Conservation (phyloP, 768 basidiomycete species). For the Myochromella boudieri region DNA sequence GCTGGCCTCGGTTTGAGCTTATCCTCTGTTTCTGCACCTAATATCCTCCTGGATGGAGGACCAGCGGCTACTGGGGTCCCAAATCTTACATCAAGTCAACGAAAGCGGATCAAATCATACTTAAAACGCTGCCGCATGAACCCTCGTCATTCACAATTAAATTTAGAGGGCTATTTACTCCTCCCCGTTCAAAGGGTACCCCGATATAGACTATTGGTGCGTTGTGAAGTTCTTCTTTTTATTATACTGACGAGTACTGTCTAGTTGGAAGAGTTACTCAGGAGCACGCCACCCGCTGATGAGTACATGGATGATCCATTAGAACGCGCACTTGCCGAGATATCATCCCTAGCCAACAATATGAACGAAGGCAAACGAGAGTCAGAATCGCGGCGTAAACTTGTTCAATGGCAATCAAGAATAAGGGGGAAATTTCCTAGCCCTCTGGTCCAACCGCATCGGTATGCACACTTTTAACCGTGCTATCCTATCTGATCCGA, state of each 20-base stretch:
- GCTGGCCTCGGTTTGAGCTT: slow-evolving; percentile 59
- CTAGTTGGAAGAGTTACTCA: slow-evolving; percentile 83
- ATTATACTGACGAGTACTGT: too few relatives aligned
- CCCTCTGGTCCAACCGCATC: slow-evolving; percentile 97
- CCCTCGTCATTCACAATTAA: slow-evolving; percentile 90
- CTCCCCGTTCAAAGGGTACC: slow-evolving; percentile 97
- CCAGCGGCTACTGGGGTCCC: slow-evolving; percentile 44
- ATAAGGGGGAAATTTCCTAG: slow-evolving; percentile 93
- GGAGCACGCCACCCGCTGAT: slow-evolving; percentile 79
- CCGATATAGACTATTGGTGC: slow-evolving; percentile 89
- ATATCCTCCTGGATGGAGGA: slow-evolving; percentile 37
- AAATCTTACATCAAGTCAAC: slow-evolving; percentile 73
- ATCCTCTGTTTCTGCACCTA: slow-evolving; percentile 50
- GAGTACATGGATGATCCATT: slow-evolving; percentile 81
- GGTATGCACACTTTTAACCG: slow-evolving; percentile 46
- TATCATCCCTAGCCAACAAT: slow-evolving; percentile 83
- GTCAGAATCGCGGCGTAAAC: slow-evolving; percentile 85
- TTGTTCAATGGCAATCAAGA: slow-evolving; percentile 87
- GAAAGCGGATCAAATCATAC: slow-evolving; percentile 85
- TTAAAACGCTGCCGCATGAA: slow-evolving; percentile 88
- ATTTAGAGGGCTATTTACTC: slow-evolving; percentile 90
- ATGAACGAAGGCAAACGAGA: slow-evolving; percentile 99
- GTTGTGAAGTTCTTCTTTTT: slow-evolving; percentile 30
- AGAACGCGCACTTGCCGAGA: slow-evolving; percentile 83
- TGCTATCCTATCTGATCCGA: slow-evolving; percentile 5